These are phyloP conservation scores for Helichrysum umbraculigerum DNA, from an alignment of 129 eudicot genomes.

Conservation along the genomic window DNA sequence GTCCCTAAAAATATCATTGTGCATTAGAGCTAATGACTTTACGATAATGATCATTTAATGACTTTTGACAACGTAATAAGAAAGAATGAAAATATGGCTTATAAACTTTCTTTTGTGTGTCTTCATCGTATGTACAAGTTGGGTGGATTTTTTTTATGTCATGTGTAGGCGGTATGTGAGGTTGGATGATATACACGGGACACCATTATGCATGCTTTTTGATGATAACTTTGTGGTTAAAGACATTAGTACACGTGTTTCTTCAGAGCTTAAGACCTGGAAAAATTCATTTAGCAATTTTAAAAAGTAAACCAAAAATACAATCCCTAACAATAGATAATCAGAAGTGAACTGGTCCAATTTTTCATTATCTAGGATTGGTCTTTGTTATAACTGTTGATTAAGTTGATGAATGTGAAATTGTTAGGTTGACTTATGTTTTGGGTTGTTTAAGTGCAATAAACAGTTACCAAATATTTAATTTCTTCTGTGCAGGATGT, in stretches of 20 bases:
- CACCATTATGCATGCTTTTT: no score
- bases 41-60: not conserved
- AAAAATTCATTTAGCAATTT: not conserved
- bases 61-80: not conserved
- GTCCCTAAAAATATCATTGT: not conserved
- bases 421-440: not conserved
- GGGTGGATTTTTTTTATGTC: not conserved
- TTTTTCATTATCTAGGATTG: not conserved
- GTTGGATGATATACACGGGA: no score
- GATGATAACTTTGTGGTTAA: not conserved
- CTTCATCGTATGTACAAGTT: not conserved
- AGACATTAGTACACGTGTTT: not conserved
- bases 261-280: not conserved
- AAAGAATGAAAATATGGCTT: not conserved
- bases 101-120: not conserved
- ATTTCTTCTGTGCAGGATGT: slow-evolving; percentile 47
- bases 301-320: not conserved
- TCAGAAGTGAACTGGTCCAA: not conserved
- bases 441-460: not conserved
- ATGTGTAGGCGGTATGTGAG: not conserved
- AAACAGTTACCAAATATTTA: slow-evolving; percentile 2
- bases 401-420: not conserved
- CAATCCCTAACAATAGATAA: not conserved
- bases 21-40: not conserved
- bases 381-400: not conserved